Evolutionary conservation across 2,329 filamentous ascomycete species (phyloP), one percentile per base, ranked within the genome.

Genomic region (Hypomyces rosellus): DNA sequence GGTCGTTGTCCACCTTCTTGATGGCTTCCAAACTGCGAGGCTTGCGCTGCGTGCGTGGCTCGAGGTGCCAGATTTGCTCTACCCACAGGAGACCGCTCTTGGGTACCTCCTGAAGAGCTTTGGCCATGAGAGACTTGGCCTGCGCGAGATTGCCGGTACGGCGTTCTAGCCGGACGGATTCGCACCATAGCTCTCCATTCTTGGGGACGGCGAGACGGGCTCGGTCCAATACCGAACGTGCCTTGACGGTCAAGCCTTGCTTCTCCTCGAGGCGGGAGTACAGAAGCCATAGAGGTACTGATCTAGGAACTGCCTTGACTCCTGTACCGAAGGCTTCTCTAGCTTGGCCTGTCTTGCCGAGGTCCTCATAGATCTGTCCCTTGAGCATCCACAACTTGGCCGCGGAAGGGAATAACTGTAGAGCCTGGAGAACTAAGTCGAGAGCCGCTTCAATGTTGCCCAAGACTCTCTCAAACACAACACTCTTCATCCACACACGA

Each of bases 341-440:
- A 3, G 93, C 93, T 68, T 93, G 88, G 0, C 86, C 84, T 13
- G 86, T 72, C 70, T 89, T 90, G 59, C 81, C 84, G 43, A 90
- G 78, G 40, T 84, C 80, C 63, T 96, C 88, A 74, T 99, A 99
- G 55, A 97, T 93, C 65, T 99, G 93, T 0, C 95, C 93, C 71
- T 99, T 99, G 74, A 96, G 88, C 88, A 97, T 96, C 86, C 92
- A 96, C 20, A 99, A 77, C 70, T 97, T 97, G 47, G 89, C 79
- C 12, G 86, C 82, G 41, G 84, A 81, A 1, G 93, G 92, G 72
- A 95, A 99, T 9, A 89, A 78, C 57, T 91, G 85, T 34, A 99
- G 74, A 1, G 86, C 93, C 64, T 95, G 86, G 53, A 91, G 89
- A 40, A 88, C 88, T 11, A 99, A 82, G 61, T 95, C 88, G 13